Conservation (phyloP, 1,284 basidiomycete species). For the Pholiota adiposa region DNA sequence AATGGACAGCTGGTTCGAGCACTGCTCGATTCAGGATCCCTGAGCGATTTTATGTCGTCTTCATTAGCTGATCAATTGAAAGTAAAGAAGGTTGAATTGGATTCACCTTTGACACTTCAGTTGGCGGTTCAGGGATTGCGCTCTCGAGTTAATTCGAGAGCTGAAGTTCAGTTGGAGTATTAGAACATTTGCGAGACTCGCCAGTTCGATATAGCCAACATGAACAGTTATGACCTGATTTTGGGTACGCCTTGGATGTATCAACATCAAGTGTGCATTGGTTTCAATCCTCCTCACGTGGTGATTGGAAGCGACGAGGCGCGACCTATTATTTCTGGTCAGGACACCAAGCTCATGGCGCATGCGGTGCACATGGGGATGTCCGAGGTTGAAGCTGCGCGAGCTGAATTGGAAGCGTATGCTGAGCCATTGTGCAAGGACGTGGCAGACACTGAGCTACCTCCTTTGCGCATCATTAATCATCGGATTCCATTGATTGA, state of each 20-base stretch:
- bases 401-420: slow-evolving; percentile 23
- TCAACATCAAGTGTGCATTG: slow-evolving; percentile 26
- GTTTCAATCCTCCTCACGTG: slow-evolving; percentile 18
- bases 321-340: slow-evolving; percentile 27
- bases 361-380: background rate
- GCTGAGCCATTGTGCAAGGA: slow-evolving; percentile 29
- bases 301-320: slow-evolving; percentile 21
- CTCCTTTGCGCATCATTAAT: slow-evolving; percentile 36
- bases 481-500: slow-evolving; percentile 39
- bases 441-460: slow-evolving; percentile 30
- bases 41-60: slow-evolving; percentile 12
- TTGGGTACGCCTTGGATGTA: slow-evolving; percentile 36
- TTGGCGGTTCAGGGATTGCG: slow-evolving; percentile 35
- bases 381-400: background rate
- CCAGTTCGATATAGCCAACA: slow-evolving; percentile 27
- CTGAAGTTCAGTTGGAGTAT: slow-evolving; percentile 2
- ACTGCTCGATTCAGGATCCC: slow-evolving; percentile 10
- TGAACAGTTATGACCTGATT: slow-evolving; percentile 37
- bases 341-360: background rate
- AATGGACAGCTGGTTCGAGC: slow-evolving; percentile 8
- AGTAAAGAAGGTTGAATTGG: slow-evolving; percentile 13
- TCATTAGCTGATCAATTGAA: slow-evolving; percentile 15
- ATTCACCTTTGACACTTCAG: slow-evolving; percentile 30
- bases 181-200: slow-evolving; percentile 12
- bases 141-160: slow-evolving; percentile 12